Base-by-base conservation (phyloP, 345 rosid genomes). In the Jatropha curcas region DNA sequence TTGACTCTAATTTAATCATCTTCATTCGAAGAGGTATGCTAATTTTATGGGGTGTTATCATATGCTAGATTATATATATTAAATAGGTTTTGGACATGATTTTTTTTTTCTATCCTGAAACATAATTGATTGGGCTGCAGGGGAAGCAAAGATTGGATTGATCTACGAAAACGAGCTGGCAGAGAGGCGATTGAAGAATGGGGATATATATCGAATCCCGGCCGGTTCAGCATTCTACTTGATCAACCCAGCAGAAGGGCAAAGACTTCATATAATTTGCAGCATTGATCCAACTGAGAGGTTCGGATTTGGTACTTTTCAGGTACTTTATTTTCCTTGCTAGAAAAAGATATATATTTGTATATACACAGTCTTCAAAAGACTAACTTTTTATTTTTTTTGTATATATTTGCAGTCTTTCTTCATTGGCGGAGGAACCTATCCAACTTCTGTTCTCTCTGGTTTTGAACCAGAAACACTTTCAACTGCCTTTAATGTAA, bases 161-260 rank as follows among this genome's bases (percentile, higher is more conserved):
- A 85, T 90, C 30, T 85, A 84, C 83, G 76, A 71, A 37, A 83
- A 82, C 39, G 84, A 86, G 34, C 77, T 88, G 33, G 89, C 80
- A 20, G 96, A 92, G 65, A 84, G 79, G 79, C 52, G 52, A 24
- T 31, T 92, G 73, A 86, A 85, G 82, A 74, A 34, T 0, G 93
- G 96, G 1, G 99, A 95, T 67, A 72, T 91, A 22, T 91, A 84
- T 48, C 65, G 84, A 74, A 80, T 95, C 43, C 88, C 87, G 0
- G 90, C 96, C 27, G 98, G 99, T 67, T 88, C 94, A 27, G 84
- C 89, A 4, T 92, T 95, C 76, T 92, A 95, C 85, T 72, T 95
- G 79, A 79, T 82, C 46, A 95, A 95, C 83, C 70, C 83, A 1
- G 87, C 76, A 4, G 85, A 71, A 57, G 87, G 84, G 9, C 92